Base-by-base conservation (phyloP, 2,329 filamentous ascomycete species). In the Teratosphaeria nubilosa region DNA sequence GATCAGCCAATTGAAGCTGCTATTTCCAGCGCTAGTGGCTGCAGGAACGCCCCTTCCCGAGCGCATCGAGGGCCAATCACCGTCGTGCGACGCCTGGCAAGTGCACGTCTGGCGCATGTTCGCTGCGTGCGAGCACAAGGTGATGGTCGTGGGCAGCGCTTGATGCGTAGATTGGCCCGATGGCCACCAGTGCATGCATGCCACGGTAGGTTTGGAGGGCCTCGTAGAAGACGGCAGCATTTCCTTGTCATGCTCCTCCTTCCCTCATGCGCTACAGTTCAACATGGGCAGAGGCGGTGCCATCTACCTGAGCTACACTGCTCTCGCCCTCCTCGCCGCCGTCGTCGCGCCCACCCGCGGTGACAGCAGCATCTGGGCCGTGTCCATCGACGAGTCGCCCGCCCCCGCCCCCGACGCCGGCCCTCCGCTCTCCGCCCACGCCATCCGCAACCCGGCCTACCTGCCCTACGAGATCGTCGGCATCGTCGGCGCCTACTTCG, bases 401-500 rank as follows among this genome's bases (percentile, higher is more conserved):
- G 80, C 84, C 34, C 83, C 83, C 50, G 72, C 82, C 55, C 78
- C 83, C 58, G 79, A 84, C 72, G 76, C 84, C 73, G 83, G 82
- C 7, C 81, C 85, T 59, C 76, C 81, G 9, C 71, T 84, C 51
- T 84, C 84, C 48, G 77, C 78, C 57, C 74, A 79, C 65, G 82
- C 85, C 41, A 72, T 83, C 54, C 77, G 84, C 66, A 79, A 91
- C 70, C 76, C 76, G 62, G 74, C 80, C 20, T 83, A 87, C 58
- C 82, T 96, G 24, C 90, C 91, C 20, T 86, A 84, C 59, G 87
- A 96, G 73, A 86, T 96, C 65, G 87, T 88, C 63, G 90, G 86
- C 64, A 88, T 97, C 60, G 81, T 92, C 59, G 90, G 86, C 61
- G 86, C 88, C 59, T 96, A 96, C 82, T 80, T 91, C 59, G 73